Evolutionary conservation across 2,329 filamentous ascomycete genomes (phyloP).

Genomic region (Epichloe sp.): DNA sequence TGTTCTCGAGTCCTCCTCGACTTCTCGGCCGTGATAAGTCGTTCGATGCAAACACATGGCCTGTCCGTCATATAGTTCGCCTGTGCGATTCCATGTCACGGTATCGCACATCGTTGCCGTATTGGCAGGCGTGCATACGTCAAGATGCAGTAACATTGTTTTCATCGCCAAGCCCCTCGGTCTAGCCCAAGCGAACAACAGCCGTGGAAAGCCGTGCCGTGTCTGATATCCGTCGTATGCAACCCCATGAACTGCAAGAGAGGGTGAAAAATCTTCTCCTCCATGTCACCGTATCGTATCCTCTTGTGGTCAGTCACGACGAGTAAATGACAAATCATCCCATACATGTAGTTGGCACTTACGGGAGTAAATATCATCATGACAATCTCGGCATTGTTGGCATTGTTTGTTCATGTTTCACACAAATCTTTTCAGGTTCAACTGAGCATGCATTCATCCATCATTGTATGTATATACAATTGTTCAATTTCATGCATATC

Average conservation of each 20-base stretch:
- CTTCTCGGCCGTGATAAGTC: not conserved
- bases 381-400: not conserved
- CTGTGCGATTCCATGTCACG: too few species aligned
- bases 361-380: not conserved
- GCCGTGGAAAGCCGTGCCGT: conserved; percentile 4
- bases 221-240: not conserved
- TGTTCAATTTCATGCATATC: not conserved
- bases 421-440: not conserved
- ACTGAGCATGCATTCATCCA: not conserved
- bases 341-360: not conserved
- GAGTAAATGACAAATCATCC: too few species aligned
- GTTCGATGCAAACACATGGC: not conserved
- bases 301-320: not conserved
- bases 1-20: not conserved
- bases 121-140: not conserved
- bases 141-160: not conserved
- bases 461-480: not conserved
- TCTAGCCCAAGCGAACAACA: not conserved
- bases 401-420: too few species aligned
- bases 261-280: not conserved
- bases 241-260: not conserved
- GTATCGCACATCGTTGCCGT: not conserved
- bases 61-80: not conserved
- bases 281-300: not conserved
- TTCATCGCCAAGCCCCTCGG: not conserved